Evolutionary conservation across 352 stramenopile genomes (phyloP).

Genomic region (Pythium chondricola): DNA sequence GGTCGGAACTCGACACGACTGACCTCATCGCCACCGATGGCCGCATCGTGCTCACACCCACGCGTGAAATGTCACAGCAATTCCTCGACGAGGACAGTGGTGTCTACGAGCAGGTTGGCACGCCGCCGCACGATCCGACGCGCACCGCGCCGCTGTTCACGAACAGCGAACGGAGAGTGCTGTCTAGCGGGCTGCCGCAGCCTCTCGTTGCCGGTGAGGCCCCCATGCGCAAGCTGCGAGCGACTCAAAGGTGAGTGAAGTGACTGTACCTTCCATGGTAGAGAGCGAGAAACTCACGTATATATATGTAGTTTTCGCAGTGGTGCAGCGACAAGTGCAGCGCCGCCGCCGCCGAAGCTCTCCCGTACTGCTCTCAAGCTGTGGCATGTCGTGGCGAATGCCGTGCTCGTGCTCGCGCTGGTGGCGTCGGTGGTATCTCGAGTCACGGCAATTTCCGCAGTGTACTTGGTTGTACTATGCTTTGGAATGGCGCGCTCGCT

Average conservation of each 20-base stretch:
- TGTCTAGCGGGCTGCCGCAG: conserved; percentile 11
- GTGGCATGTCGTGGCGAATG: conserved; percentile 12
- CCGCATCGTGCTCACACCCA: conserved; percentile 21
- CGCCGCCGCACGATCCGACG: conserved; percentile 7
- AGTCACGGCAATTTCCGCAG: conserved; percentile 51
- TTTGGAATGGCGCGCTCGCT: conserved; percentile 60
- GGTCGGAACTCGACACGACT: conserved; percentile 12
- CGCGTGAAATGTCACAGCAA: conserved; percentile 1
- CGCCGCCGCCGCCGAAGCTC: background rate
- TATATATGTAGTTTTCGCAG: conserved; percentile 6
- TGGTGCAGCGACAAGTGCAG: background rate
- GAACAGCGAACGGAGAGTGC: background rate
- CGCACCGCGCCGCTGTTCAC: conserved; percentile 3
- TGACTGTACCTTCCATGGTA: background rate
- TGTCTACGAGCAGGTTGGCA: conserved; percentile 11
- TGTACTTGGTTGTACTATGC: conserved; percentile 68
- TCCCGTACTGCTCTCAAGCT: conserved; percentile 1
- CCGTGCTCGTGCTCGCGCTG: conserved; percentile 36
- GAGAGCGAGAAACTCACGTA: too few species aligned
- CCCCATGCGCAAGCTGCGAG: conserved; percentile 1
- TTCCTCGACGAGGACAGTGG: conserved; percentile 1
- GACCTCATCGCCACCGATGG: conserved; percentile 19
- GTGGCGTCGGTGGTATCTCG: conserved; percentile 40
- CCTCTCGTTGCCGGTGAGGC: conserved; percentile 9
- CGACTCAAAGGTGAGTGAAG: conserved; percentile 1